Conservation (phyloP, 805 yeast genomes). For the Candida arabinofermentans region DNA sequence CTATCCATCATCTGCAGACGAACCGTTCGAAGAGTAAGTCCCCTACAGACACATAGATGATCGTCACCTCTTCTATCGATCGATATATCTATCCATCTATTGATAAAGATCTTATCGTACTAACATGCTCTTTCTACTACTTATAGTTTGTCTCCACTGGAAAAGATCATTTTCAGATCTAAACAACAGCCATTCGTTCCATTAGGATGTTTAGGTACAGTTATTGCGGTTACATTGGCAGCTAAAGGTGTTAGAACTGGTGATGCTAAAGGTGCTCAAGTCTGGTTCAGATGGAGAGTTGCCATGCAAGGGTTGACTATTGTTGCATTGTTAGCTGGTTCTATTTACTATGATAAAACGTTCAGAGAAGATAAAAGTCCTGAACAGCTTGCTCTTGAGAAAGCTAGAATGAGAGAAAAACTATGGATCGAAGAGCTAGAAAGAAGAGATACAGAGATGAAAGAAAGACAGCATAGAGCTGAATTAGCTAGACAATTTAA, state of each 20-base stretch:
- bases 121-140: slow-evolving; percentile 12
- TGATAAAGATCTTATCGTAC: too few species aligned
- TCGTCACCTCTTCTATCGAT: too few species aligned
- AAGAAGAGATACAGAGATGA: slow-evolving; percentile 72
- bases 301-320: slow-evolving; percentile 81
- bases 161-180: slow-evolving; percentile 57
- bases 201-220: slow-evolving; percentile 71
- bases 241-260: slow-evolving; percentile 73
- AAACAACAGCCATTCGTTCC: slow-evolving; percentile 91
- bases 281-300: slow-evolving; percentile 87
- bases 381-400: slow-evolving; percentile 65
- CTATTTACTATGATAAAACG: slow-evolving; percentile 58
- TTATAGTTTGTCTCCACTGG: slow-evolving; percentile 44
- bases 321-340: slow-evolving; percentile 79
- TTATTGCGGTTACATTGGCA: slow-evolving; percentile 77
- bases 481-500: slow-evolving; percentile 48
- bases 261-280: slow-evolving; percentile 70
- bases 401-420: slow-evolving; percentile 80
- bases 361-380: slow-evolving; percentile 41
- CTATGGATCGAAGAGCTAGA: slow-evolving; percentile 90
- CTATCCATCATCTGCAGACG: slow-evolving; percentile 49
- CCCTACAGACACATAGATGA: not conserved
- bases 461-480: slow-evolving; percentile 64
- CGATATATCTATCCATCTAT: too few species aligned
- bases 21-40: slow-evolving; percentile 46